Percentiles rank a stretch among this genome's conserved stretches.
phyloP scores from a whole-genome alignment of 164 flowering plant genomes.

The Magnolia officinalis region DNA sequence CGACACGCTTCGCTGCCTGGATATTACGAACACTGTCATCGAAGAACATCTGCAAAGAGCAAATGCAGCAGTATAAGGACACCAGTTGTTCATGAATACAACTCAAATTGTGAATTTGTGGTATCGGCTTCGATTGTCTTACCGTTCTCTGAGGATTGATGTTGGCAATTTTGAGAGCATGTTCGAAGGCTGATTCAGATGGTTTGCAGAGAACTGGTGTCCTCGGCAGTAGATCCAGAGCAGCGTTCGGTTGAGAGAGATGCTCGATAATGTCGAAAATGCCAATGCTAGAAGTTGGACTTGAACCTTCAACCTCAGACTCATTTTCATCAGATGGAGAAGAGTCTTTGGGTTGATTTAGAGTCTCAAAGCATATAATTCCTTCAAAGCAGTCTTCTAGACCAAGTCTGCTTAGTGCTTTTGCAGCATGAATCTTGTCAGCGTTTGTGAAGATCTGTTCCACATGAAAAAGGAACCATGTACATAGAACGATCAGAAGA shows the following conservation, averaged over 20 bases:
- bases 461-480: neutral
- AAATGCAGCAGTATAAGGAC: neutral
- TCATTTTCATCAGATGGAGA: constrained; percentile 17
- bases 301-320: constrained; percentile 6
- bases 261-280: constrained; percentile 38
- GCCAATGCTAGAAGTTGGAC: neutral
- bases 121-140: constrained; percentile 19
- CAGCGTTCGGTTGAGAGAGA: constrained; percentile 23
- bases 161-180: constrained; percentile 62
- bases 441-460: constrained; percentile 78
- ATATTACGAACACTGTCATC: constrained; percentile 89
- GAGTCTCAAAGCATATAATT: constrained; percentile 77
- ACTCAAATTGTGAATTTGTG: neutral
- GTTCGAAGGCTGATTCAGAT: constrained; percentile 49
- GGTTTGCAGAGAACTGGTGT: constrained; percentile 90
- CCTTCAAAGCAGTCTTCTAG: constrained; percentile 87
- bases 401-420: constrained; percentile 64
- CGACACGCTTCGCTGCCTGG: constrained; percentile 59
- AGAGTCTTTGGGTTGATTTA: constrained; percentile 39
- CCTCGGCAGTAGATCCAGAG: constrained; percentile 37
- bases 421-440: constrained; percentile 65
- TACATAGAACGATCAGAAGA: constrained; percentile 7
- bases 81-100: neutral
- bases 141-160: constrained; percentile 75
- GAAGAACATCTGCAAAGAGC: constrained; percentile 74